Percentiles rank a stretch among this genome's conserved stretches.
phyloP scores from a whole-genome alignment of 2,329 filamentous ascomycete genomes.

The Cercospora janseana region DNA sequence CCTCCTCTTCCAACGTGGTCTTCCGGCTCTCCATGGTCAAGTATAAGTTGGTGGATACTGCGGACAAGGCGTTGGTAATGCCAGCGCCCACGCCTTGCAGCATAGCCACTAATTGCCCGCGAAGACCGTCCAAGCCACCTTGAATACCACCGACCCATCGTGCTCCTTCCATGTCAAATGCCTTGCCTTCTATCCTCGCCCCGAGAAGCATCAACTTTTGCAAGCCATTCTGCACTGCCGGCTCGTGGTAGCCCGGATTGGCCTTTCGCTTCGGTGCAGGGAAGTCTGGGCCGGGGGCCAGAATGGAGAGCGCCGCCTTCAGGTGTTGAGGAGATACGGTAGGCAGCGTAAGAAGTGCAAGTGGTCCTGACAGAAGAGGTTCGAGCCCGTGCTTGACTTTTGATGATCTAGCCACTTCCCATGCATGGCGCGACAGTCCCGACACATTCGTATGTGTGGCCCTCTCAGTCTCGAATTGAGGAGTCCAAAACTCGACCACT shows the following conservation, averaged over 20 bases:
- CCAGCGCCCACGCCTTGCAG: conserved; percentile 77
- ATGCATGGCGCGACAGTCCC: conserved; percentile 57
- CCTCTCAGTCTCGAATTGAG: conserved; percentile 31
- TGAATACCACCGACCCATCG: conserved; percentile 74
- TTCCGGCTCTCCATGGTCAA: conserved; percentile 81
- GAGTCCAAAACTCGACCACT: conserved; percentile 75
- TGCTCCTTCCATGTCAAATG: conserved; percentile 72
- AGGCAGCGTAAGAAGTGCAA: conserved; percentile 78
- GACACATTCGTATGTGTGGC: too few species aligned
- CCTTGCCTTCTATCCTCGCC: conserved; percentile 78
- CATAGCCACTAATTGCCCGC: conserved; percentile 76
- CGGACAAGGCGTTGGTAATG: conserved; percentile 75
- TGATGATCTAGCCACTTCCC: conserved; percentile 46
- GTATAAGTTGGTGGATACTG: conserved; percentile 77
- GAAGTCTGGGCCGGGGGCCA: conserved; percentile 71
- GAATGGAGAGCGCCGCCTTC: conserved; percentile 73
- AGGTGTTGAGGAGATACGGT: conserved; percentile 79
- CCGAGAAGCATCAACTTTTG: conserved; percentile 85
- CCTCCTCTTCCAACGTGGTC: conserved; percentile 75
- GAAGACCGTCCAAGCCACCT: conserved; percentile 75
- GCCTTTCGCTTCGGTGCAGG: conserved; percentile 73
- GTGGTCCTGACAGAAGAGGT: conserved; percentile 75
- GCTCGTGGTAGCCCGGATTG: conserved; percentile 79
- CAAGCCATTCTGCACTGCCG: conserved; percentile 72
- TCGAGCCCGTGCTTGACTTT: conserved; percentile 57